Evolutionary conservation across 257 asterid genomes (phyloP).

Genomic region (Petunia axillaris): DNA sequence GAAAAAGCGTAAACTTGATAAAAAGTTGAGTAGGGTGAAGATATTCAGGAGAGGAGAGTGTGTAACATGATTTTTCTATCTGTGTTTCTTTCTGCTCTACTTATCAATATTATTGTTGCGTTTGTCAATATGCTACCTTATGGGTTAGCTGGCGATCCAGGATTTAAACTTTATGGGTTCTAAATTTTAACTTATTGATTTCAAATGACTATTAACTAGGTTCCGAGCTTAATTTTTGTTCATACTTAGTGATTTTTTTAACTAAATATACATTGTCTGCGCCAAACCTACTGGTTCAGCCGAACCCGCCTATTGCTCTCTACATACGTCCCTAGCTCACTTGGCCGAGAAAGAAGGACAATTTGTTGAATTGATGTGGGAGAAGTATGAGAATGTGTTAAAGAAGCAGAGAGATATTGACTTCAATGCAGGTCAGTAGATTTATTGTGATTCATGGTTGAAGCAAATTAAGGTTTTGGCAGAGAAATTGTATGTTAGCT

Average conservation of each 20-base stretch:
- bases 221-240: no score
- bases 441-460: constrained; percentile 56
- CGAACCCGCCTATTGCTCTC: constrained; percentile 60
- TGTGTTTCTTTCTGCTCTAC: constrained; percentile 53
- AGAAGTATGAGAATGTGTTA: constrained; percentile 50
- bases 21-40: constrained; percentile 49
- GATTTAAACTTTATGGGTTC: no score
- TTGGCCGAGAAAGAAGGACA: no score
- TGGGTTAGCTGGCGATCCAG: no score
- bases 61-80: constrained; percentile 67
- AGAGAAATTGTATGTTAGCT: constrained; percentile 12
- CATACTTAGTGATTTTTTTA: no score
- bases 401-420: constrained; percentile 53
- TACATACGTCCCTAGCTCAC: no score
- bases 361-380: constrained; percentile 47
- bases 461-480: constrained; percentile 47
- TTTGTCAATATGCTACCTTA: constrained; percentile 38
- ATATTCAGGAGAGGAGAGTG: constrained; percentile 72
- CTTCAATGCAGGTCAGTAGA: constrained; percentile 50
- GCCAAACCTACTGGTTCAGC: no score
- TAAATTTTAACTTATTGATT: no score
- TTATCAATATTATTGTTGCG: constrained; percentile 66
- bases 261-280: no score
- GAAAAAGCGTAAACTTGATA: constrained; percentile 61
- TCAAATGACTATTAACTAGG: no score